Percentiles rank a stretch among this genome's conserved stretches.
phyloP scores from a whole-genome alignment of 2,329 filamentous ascomycete species.

The Aspergillus hiratsukae region DNA sequence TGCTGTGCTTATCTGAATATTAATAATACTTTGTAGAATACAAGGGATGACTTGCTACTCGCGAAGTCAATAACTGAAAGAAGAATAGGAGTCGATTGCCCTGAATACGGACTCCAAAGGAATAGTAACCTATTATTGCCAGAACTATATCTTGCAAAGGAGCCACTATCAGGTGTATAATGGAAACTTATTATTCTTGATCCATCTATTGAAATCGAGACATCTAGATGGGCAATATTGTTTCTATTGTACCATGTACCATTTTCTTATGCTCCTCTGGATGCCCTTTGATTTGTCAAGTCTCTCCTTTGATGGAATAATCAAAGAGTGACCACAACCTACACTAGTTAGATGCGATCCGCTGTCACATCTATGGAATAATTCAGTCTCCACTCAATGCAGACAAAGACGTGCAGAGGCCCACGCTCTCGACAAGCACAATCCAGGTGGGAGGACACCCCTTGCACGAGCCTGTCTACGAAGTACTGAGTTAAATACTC shows the following conservation, averaged over 20 bases:
- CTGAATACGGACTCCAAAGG: background rate
- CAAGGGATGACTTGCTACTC: background rate
- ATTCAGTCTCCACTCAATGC: conserved; percentile 25
- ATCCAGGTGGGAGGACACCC: conserved; percentile 9
- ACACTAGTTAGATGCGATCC: conserved; percentile 26
- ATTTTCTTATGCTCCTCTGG: background rate
- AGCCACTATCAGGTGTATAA: background rate
- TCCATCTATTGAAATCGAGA: background rate
- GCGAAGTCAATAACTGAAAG: background rate
- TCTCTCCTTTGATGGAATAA: background rate
- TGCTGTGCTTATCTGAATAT: background rate
- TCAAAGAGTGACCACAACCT: conserved; percentile 7
- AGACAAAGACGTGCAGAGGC: conserved; percentile 29
- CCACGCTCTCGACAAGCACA: conserved; percentile 32
- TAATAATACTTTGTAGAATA: background rate
- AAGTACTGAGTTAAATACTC: background rate
- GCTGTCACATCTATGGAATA: conserved; percentile 29
- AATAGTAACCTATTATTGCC: background rate
- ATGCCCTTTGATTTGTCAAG: background rate
- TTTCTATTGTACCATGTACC: background rate
- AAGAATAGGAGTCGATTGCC: background rate
- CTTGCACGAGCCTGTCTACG: conserved; percentile 11
- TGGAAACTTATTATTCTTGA: too few relatives aligned
- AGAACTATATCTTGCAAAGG: background rate
- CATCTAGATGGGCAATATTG: background rate